Percentiles rank a stretch among this genome's conserved stretches.
Conservation (phyloP, 2,329 filamentous ascomycete genomes). For the Atkinsonella hypoxylon region DNA sequence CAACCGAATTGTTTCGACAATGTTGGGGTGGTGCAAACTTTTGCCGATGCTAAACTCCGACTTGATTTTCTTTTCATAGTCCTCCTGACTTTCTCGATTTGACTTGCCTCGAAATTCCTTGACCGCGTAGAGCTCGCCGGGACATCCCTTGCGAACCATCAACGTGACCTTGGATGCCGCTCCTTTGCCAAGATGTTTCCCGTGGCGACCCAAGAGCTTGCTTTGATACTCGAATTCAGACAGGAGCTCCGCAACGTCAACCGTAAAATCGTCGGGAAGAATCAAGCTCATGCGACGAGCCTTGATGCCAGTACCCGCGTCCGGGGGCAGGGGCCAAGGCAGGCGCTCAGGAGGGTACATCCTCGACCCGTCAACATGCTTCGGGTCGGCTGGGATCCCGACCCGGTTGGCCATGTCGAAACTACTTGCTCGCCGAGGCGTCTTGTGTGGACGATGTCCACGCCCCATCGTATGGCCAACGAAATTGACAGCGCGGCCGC, state of each 20-base stretch:
- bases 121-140: slow-evolving; percentile 62
- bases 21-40: slow-evolving; percentile 75
- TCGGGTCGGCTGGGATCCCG: slow-evolving; percentile 11
- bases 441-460: slow-evolving; percentile 12
- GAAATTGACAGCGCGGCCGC: slow-evolving; percentile 37
- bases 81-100: slow-evolving; percentile 53
- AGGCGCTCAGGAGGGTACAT: slow-evolving; percentile 29
- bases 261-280: slow-evolving; percentile 61
- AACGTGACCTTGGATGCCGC: slow-evolving; percentile 72
- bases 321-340: slow-evolving; percentile 50
- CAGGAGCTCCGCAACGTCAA: slow-evolving; percentile 57
- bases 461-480: slow-evolving; percentile 19
- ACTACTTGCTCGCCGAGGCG: slow-evolving; percentile 32
- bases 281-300: slow-evolving; percentile 65
- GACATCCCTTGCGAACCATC: slow-evolving; percentile 59
- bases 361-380: slow-evolving; percentile 13
- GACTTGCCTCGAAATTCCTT: slow-evolving; percentile 76
- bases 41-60: slow-evolving; percentile 83
- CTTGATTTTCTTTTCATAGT: slow-evolving; percentile 83
- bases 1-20: slow-evolving; percentile 67
- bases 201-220: slow-evolving; percentile 58
- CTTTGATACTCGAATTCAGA: slow-evolving; percentile 57
- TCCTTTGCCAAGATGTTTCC: slow-evolving; percentile 69
- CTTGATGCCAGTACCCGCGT: slow-evolving; percentile 63
- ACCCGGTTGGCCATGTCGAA: slow-evolving; percentile 29